These are phyloP conservation scores for Isatis lusitanica DNA, from an alignment of 441 rosid species.

Conservation along the genomic window DNA sequence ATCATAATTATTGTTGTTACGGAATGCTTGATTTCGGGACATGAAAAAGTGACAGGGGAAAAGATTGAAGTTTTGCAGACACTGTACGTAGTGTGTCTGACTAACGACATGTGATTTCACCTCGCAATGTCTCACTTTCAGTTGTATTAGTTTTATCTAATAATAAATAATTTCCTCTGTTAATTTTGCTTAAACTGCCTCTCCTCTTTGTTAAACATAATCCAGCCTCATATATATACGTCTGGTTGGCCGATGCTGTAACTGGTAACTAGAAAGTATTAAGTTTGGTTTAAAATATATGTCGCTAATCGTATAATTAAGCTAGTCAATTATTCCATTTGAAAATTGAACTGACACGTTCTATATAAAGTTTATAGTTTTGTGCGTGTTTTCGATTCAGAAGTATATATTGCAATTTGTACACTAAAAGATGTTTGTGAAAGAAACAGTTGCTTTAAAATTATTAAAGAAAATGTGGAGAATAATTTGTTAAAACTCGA, in stretches of 20 bases:
- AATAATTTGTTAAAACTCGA: neutral
- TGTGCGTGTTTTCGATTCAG: neutral
- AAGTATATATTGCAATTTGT: neutral
- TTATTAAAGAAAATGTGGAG: neutral
- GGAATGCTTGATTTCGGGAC: conserved; percentile 57
- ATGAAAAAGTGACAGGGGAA: conserved; percentile 40
- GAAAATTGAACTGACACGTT: neutral
- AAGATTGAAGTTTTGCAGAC: conserved; percentile 39
- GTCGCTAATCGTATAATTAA: neutral
- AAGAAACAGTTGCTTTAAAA: neutral
- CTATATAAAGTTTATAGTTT: neutral
- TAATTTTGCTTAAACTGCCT: neutral
- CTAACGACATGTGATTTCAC: conserved; percentile 54
- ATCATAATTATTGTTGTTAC: conserved; percentile 12
- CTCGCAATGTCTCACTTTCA: conserved; percentile 3
- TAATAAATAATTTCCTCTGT: neutral
- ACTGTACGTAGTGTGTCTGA: conserved; percentile 47
- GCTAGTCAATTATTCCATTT: neutral
- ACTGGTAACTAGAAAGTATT: neutral
- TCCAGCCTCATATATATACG: neutral
- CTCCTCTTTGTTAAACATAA: neutral
- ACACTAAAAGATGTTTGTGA: neutral
- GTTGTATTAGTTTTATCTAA: neutral
- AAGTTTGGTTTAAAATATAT: neutral
- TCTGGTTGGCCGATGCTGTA: conserved; percentile 2